These are phyloP conservation scores for Penicillium sp. DNA, from an alignment of 2,329 filamentous ascomycete genomes.

Conservation along the genomic window DNA sequence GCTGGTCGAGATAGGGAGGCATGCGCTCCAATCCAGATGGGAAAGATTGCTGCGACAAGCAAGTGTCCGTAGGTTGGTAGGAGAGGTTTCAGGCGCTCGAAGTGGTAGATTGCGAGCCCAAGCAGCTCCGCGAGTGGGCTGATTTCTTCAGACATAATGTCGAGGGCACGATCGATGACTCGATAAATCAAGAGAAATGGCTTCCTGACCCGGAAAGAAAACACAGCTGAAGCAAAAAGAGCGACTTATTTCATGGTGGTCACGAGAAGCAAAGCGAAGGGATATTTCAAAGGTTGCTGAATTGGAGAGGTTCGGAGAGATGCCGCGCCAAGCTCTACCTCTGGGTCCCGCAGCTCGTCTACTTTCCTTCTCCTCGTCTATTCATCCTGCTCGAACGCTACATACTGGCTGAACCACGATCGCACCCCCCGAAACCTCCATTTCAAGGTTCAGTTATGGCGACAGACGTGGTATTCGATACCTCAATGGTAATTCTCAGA, in stretches of 20 bases:
- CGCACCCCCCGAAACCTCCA: background rate
- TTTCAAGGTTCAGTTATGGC: slow-evolving; percentile 58
- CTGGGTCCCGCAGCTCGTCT: slow-evolving; percentile 8
- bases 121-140: slow-evolving; percentile 45
- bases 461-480: slow-evolving; percentile 79
- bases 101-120: slow-evolving; percentile 50
- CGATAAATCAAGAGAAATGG: background rate
- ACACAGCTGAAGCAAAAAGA: slow-evolving; percentile 1
- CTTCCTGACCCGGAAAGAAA: background rate
- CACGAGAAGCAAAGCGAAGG: background rate
- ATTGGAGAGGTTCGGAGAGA: slow-evolving; percentile 17
- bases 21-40: slow-evolving; percentile 83
- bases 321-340: slow-evolving; percentile 23
- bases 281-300: slow-evolving; percentile 4
- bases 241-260: slow-evolving; percentile 22
- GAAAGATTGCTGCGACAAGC: slow-evolving; percentile 71
- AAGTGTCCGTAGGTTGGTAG: slow-evolving; percentile 65
- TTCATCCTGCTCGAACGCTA: background rate
- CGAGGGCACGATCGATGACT: no score
- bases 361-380: background rate
- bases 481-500: slow-evolving; percentile 69
- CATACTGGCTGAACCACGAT: background rate
- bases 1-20: slow-evolving; percentile 82
- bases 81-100: slow-evolving; percentile 48
- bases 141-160: slow-evolving; percentile 36